Conservation (phyloP, 2,329 filamentous ascomycete species). For the Fusarium multiceps region DNA sequence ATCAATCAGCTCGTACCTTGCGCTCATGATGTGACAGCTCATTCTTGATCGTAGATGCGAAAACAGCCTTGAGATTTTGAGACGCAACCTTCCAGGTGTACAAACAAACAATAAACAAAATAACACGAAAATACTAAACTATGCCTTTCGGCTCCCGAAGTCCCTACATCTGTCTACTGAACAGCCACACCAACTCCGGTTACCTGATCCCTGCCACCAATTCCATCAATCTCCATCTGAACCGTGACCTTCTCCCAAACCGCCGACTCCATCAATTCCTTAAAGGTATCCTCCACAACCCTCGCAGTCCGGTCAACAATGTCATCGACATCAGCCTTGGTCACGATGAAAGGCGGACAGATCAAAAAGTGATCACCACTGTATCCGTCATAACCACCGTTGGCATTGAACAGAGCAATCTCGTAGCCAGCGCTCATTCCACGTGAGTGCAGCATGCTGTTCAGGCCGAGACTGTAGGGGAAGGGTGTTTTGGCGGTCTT, state of each 20-base stretch:
- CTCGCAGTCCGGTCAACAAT: constrained; percentile 34
- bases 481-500: constrained; percentile 37
- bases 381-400: constrained; percentile 39
- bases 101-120: too few species aligned
- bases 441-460: constrained; percentile 24
- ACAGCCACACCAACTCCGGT: neutral
- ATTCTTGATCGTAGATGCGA: too few species aligned
- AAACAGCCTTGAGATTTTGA: too few species aligned
- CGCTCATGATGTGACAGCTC: too few species aligned
- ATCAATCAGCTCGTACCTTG: too few species aligned
- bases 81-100: too few species aligned
- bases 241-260: constrained; percentile 36
- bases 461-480: constrained; percentile 22
- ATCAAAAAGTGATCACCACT: constrained; percentile 38
- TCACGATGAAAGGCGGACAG: constrained; percentile 36
- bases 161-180: neutral
- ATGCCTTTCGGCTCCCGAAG: neutral
- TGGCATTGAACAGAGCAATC: constrained; percentile 38
- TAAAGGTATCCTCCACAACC: constrained; percentile 36
- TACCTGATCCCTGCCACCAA: neutral
- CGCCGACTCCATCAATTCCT: constrained; percentile 16
- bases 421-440: constrained; percentile 39
- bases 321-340: constrained; percentile 28
- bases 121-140: neutral
- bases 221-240: constrained; percentile 24